phyloP scores from a whole-genome alignment of 139 green algal species.

The Pseudopediastrum boryanum region DNA sequence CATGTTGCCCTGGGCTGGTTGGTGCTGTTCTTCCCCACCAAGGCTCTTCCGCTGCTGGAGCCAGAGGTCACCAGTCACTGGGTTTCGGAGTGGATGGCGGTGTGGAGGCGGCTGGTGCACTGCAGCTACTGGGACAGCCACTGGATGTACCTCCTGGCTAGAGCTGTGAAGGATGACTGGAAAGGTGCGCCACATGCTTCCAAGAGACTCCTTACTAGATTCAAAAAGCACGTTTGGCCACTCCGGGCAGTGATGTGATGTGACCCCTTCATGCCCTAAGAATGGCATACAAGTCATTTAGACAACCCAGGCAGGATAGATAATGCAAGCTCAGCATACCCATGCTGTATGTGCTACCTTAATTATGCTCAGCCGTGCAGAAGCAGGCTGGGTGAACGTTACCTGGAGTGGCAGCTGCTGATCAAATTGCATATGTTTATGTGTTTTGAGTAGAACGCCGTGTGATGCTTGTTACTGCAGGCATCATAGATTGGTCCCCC shows the following conservation, averaged over 20 bases:
- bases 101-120: constrained; percentile 55
- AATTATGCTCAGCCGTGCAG: no score
- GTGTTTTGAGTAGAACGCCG: no score
- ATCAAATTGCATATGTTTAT: no score
- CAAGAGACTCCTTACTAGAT: not conserved
- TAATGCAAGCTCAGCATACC: no score
- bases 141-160: constrained; percentile 67
- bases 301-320: no score
- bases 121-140: constrained; percentile 61
- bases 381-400: no score
- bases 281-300: no score
- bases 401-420: no score
- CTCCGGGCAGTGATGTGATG: not conserved
- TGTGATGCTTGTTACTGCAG: constrained; percentile 48
- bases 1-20: constrained; percentile 67
- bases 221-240: not conserved
- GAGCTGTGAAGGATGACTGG: constrained; percentile 80
- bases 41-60: constrained; percentile 35
- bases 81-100: constrained; percentile 61
- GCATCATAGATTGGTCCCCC: constrained; percentile 61
- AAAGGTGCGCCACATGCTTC: constrained; percentile 46
- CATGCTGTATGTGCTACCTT: no score
- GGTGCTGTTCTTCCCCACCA: constrained; percentile 69
- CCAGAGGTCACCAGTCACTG: constrained; percentile 35
- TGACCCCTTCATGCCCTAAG: not conserved